phyloP scores from a whole-genome alignment of 495 filamentous ascomycete genomes.

The Neurospora hispaniola region DNA sequence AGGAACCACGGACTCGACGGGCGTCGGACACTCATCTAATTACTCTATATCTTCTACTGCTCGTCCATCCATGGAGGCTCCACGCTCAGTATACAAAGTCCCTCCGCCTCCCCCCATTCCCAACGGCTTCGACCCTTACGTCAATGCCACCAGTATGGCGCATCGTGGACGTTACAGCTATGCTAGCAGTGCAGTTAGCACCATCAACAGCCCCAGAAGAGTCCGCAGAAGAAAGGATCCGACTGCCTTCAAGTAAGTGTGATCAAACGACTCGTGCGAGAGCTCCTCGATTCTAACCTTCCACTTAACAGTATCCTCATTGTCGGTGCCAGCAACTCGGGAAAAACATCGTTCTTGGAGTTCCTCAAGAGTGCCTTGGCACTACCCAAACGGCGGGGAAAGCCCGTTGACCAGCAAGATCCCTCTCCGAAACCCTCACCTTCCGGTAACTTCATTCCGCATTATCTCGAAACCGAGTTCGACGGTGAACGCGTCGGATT shows the following conservation, averaged over 20 bases:
- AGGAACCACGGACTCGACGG: conserved; percentile 18
- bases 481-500: conserved; percentile 86
- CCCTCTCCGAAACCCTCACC: conserved; percentile 38
- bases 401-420: conserved; percentile 39
- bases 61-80: conserved; percentile 35
- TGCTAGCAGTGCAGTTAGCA: conserved; percentile 82
- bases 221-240: conserved; percentile 92
- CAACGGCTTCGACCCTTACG: conserved; percentile 59
- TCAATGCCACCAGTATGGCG: conserved; percentile 87
- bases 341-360: conserved; percentile 94
- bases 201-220: conserved; percentile 87
- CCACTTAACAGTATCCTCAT: conserved; percentile 63
- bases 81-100: conserved; percentile 21
- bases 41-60: conserved; percentile 19
- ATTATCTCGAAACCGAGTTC: conserved; percentile 91
- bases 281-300: neutral
- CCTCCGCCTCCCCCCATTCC: conserved; percentile 44
- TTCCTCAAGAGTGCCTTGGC: conserved; percentile 81
- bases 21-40: conserved; percentile 28
- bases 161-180: conserved; percentile 95
- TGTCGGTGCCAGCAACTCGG: conserved; percentile 76
- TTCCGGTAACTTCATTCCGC: conserved; percentile 60
- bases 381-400: conserved; percentile 64
- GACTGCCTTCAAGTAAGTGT: conserved; percentile 90
- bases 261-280: neutral